Conservation (phyloP, 2,329 filamentous ascomycete genomes). For the Tolypocladium ophioglossoides region DNA sequence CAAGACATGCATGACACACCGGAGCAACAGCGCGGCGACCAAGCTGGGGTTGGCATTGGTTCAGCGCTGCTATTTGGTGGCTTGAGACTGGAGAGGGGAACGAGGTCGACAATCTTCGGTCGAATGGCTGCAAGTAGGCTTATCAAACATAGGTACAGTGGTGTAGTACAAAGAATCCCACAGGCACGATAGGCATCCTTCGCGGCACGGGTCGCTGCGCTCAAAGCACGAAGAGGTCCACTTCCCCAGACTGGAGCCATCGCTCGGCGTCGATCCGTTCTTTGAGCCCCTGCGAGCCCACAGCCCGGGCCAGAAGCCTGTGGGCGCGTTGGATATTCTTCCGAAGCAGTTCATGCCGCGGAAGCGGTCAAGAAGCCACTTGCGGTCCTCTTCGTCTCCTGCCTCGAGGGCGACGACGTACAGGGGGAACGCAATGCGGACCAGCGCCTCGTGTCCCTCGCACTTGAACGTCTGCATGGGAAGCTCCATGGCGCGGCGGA, state of each 20-base stretch:
- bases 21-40: not conserved
- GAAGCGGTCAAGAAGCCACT: not conserved
- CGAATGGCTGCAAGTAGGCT: no score
- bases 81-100: not conserved
- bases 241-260: not conserved
- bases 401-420: not conserved
- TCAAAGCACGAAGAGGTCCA: not conserved
- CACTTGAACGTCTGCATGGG: not conserved
- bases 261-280: not conserved
- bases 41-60: no score
- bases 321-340: not conserved
- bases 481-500: not conserved
- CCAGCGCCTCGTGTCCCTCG: not conserved
- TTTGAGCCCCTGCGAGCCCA: not conserved
- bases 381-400: not conserved
- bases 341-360: not conserved
- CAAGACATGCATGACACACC: not conserved
- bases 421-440: not conserved
- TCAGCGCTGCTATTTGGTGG: not conserved
- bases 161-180: no score
- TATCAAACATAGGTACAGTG: no score
- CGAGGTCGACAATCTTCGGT: no score
- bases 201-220: no score
- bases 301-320: not conserved
- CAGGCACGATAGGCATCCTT: no score